Base-by-base conservation (phyloP, 108 stramenopile genomes). In the Chaetoceros tenuissimus region DNA sequence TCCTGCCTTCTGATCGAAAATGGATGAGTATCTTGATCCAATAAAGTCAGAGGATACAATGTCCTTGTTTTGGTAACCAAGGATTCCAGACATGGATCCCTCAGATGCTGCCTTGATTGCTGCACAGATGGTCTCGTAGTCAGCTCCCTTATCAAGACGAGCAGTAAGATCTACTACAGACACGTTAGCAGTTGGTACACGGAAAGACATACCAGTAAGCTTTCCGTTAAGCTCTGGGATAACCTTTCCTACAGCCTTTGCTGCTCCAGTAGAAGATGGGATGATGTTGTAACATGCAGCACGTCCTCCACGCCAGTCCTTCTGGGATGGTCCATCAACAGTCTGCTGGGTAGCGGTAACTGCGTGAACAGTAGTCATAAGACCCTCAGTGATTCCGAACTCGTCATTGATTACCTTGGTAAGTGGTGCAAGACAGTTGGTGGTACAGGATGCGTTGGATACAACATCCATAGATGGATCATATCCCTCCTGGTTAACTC, bases 181-280 rank as follows among this genome's bases (percentile, higher is more conserved):
- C 25, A 99, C 98, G 58, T 99, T 92, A 62, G 92, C 91, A 31
- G 94, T 96, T 25, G 98, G 98, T n/a, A 99, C 97, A 65, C 98
- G 96, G 92, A 99, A 97, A 1, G 94, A 73, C 98, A 99, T 98
- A 56, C 98, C 98, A 5, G 98, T 99, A 55, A 99, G 92, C 92
- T 99, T 99, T 28, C 98, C 96, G 61, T 97, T 96, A 61, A 99
- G 72, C 64, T 80, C 79, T 24, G 97, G 97, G 55, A 98, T 96
- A 57, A 96, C 95, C 79, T 95, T 94, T 29, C 92, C 95, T 44
- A 97, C 94, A 28, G 96, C 92, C 81, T 95, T 94, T 68, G 96
- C 96, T 27, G 97, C 94, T 60, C 97, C 93, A 22, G 96, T 98
- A 45, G 88, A 85, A 13, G 94, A 92, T 19, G 98, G 98, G 69